These are phyloP conservation scores for barrel medic (Medicago truncatula) DNA, from an alignment of 306 rosid genomes.

Conservation along the genomic window MtrunA17r5.0-ANR NC_053044.1:1453501-1454000, in stretches of 20 bases:
- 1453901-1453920: too few relatives aligned
- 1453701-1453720: conserved; percentile 44
- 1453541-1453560: conserved; percentile 30
- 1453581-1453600: conserved; percentile 71
- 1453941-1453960: too few relatives aligned
- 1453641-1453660: conserved; percentile 66
- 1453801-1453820: too few relatives aligned
- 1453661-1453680: conserved; percentile 69
- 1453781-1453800: too few relatives aligned
- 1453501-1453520: conserved; percentile 11
- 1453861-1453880: too few relatives aligned
- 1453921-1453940: too few relatives aligned
- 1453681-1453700: conserved; percentile 81
- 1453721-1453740: neutral
- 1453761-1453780: too few relatives aligned
- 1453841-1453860: too few relatives aligned
- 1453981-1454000: conserved; percentile 50
- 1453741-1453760: too few relatives aligned
- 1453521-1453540: conserved; percentile 35
- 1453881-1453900: too few relatives aligned
- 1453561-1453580: conserved; percentile 61
- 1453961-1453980: too few relatives aligned
- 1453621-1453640: conserved; percentile 72
- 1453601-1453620: conserved; percentile 74
- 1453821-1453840: too few relatives aligned